These are phyloP conservation scores for Blumeriella jaapii DNA, from an alignment of 2,329 filamentous ascomycete genomes.

Conservation along the genomic window DNA sequence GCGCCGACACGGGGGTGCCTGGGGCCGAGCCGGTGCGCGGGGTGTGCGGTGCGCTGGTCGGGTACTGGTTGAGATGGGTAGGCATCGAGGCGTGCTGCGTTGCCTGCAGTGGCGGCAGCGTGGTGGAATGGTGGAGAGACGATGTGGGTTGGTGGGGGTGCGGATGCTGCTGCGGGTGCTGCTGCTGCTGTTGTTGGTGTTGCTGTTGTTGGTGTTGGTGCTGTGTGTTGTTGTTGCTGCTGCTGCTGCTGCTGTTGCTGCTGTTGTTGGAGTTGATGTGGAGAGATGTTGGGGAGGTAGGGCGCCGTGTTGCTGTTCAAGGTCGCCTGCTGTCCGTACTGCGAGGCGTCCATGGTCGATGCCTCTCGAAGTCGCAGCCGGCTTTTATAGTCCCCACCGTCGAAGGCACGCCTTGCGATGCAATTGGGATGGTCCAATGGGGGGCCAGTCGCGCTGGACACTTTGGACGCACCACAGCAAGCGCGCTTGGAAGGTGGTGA, in stretches of 20 bases:
- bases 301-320: slow-evolving; percentile 21
- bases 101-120: slow-evolving; percentile 41
- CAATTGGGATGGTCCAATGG: no score
- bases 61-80: slow-evolving; percentile 31
- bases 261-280: slow-evolving; percentile 26
- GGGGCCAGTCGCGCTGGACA: no score
- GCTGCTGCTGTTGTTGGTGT: slow-evolving; percentile 24
- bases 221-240: slow-evolving; percentile 30
- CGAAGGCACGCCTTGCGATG: no score
- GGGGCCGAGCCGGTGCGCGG: slow-evolving; percentile 52
- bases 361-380: not conserved
- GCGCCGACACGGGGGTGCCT: slow-evolving; percentile 45
- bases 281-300: slow-evolving; percentile 25
- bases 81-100: slow-evolving; percentile 40
- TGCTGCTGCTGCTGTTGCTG: not conserved
- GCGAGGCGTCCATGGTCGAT: slow-evolving; percentile 22
- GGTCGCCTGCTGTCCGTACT: slow-evolving; percentile 21
- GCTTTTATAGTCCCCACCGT: not conserved
- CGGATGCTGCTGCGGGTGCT: not conserved
- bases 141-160: slow-evolving; percentile 31
- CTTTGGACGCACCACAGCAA: not conserved
- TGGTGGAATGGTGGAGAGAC: slow-evolving; percentile 35
- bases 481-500: not conserved
- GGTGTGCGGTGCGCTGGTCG: slow-evolving; percentile 41
- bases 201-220: slow-evolving; percentile 30